Base-by-base conservation (phyloP, 2,329 filamentous ascomycete species). In the Stromatinia cepivora region DNA sequence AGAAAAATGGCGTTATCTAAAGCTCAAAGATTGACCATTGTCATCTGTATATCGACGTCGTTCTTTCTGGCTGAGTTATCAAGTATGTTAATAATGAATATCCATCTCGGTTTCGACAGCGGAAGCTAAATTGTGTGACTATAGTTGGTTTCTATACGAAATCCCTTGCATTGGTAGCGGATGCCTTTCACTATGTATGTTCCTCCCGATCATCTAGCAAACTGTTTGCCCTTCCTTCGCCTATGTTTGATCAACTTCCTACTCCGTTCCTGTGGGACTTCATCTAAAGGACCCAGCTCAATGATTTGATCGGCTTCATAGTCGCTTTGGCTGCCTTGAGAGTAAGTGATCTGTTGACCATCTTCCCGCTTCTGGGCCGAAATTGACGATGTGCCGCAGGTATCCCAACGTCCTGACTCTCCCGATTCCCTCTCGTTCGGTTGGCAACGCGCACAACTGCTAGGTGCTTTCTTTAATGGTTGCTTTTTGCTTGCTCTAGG, bases 381-480 rank as follows among this genome's bases (percentile, higher is more conserved):
- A 31, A 31, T 45, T 50, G 45, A 67, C 25, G 36, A 67, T 42
- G 25, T 39, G 25, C n/a, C 45, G 56, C 82, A 89, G 88, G 79
- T 89, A 69, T 84, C 88, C 28, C 84, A 90, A 72, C 81, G 83
- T 54, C 80, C 81, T 57, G 79, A 85, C 7, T 85, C 85, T 1
- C 89, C 89, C 0, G 82, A 85, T 71, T 82, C 82, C 13, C 82
- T 91, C 22, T 87, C 90, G 0, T 93, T 91, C 73, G 91, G 91
- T n/a, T 93, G 90, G 90, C 88, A 91, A 69, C 85, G 91, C 45
- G 90, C 90, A 22, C 85, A 87, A n/a, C 78, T 93, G 1, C 82
- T 94, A 0, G 91, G 91, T 7, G 90, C 90, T 31, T 94, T 94
- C 79, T 94, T 93, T 83, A 94, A 94, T 75, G 91, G 91, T 20